Base-by-base conservation (phyloP, 352 stramenopile species). In the Discostella stelligera region DNA sequence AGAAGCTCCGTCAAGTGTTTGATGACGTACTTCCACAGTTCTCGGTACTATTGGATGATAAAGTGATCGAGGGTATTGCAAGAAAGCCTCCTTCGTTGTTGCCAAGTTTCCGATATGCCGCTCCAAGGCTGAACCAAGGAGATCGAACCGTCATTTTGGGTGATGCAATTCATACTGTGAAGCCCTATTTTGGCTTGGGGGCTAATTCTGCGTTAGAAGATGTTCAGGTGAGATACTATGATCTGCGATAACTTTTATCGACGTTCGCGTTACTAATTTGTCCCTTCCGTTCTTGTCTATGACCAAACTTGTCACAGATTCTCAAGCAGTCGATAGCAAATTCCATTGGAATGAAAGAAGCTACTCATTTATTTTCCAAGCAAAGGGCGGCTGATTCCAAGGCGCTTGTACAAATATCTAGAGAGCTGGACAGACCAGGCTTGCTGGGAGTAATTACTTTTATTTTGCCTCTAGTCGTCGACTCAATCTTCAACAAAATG, bases 131-230 rank as follows among this genome's bases (percentile, higher is more conserved):
- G 6, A 64, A 91, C 71, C 74, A 89, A 60, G 87, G 86, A n/a
- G 82, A 91, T 60, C 70, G 74, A 16, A 80, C 76, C 20, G 59
- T 90, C 0, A 74, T 93, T 49, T 67, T 93, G 11, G 88, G 88
- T 21, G 88, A 93, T 77, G 84, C 83, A 16, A 91, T 92, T 77
- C 88, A 93, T 63, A 90, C 88, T 23, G 89, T 94, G 11, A 94
- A 95, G 71, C 91, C 91, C 10, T 95, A 95, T 66, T 95, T 95
- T 85, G 91, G 91, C 11, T 64, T 95, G 3, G 91, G 91, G 23
- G 89, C 90, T 4, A 95, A 95, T 79, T 86, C 65, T 30, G 91
- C 89, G 7, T 80, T 95, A 46, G 87, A 95, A 85, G 91, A 95
- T 76, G 89, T 94, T 32, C 49, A 69, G 58, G 76, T 81, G 20